A percentile compares a stretch with the other conserved stretches of the same genome.
These are phyloP conservation scores for Trametes pubescens DNA, from an alignment of 1,284 basidiomycete genomes.

Conservation along the genomic window DNA sequence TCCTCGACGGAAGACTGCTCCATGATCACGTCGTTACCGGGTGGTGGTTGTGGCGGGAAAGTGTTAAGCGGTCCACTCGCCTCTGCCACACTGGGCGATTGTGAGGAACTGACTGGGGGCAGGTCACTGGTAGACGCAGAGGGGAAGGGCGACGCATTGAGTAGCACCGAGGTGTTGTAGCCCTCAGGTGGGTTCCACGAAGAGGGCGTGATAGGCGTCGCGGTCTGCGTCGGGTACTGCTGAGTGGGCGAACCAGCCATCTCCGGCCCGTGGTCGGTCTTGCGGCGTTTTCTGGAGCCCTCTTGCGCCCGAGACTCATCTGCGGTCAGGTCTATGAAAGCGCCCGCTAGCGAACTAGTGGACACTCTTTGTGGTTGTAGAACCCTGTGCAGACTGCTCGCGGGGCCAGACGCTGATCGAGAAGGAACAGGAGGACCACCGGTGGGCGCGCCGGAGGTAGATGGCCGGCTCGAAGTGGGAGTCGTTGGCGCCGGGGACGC, in stretches of 20 bases:
- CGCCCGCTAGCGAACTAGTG: slow-evolving; percentile 27
- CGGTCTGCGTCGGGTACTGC: neutral
- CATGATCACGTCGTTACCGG: slow-evolving; percentile 42
- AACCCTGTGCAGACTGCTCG: slow-evolving; percentile 7
- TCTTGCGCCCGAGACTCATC: slow-evolving; percentile 17
- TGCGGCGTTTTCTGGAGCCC: slow-evolving; percentile 25
- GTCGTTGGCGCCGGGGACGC: slow-evolving; percentile 15
- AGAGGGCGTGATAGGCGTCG: neutral
- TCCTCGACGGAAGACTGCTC: slow-evolving; percentile 44
- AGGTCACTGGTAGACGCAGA: neutral
- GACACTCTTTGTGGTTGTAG: slow-evolving; percentile 10
- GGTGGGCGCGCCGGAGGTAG: slow-evolving; percentile 9
- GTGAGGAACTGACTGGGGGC: neutral
- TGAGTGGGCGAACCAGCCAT: slow-evolving; percentile 1
- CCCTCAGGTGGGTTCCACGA: neutral
- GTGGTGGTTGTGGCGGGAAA: neutral
- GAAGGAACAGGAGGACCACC: neutral
- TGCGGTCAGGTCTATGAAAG: slow-evolving; percentile 31
- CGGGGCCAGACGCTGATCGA: slow-evolving; percentile 7
- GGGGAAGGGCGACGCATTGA: neutral
- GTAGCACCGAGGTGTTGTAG: neutral
- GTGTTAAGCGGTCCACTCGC: neutral
- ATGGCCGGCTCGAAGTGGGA: slow-evolving; percentile 18
- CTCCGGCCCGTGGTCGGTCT: slow-evolving; percentile 20
- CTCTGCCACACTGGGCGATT: neutral